Evolutionary conservation across 345 rosid genomes (phyloP).

Genomic region (Balakata baccata): DNA sequence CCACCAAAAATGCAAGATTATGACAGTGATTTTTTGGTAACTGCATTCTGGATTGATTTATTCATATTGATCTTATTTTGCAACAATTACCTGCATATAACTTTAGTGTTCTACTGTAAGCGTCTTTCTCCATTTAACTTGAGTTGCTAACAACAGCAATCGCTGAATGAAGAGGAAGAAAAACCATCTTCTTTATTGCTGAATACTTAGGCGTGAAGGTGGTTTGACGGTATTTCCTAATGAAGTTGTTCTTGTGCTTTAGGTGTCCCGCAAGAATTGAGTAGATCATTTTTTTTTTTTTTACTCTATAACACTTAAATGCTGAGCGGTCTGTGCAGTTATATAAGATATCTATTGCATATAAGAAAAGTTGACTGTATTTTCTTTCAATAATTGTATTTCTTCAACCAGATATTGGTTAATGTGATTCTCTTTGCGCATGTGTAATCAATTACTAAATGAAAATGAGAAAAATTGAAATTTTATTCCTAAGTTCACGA

Average conservation of each 20-base stretch:
- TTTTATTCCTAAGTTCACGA: neutral
- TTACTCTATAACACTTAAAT: neutral
- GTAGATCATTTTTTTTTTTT: neutral
- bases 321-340: neutral
- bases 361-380: neutral
- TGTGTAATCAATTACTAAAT: neutral
- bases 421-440: too few species aligned
- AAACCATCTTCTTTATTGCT: neutral
- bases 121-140: neutral
- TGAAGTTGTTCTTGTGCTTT: neutral
- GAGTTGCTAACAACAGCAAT: neutral
- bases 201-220: neutral
- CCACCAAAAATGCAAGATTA: neutral
- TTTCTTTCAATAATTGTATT: neutral
- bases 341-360: neutral
- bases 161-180: neutral
- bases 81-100: too few species aligned
- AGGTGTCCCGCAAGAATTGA: too few species aligned
- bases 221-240: neutral
- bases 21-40: neutral
- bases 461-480: neutral
- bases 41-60: neutral
- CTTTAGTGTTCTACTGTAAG: neutral
- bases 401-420: too few species aligned
- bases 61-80: neutral